These are phyloP conservation scores for Colletotrichum sp. DNA, from an alignment of 2,329 filamentous ascomycete species.

Conservation along the genomic window DNA sequence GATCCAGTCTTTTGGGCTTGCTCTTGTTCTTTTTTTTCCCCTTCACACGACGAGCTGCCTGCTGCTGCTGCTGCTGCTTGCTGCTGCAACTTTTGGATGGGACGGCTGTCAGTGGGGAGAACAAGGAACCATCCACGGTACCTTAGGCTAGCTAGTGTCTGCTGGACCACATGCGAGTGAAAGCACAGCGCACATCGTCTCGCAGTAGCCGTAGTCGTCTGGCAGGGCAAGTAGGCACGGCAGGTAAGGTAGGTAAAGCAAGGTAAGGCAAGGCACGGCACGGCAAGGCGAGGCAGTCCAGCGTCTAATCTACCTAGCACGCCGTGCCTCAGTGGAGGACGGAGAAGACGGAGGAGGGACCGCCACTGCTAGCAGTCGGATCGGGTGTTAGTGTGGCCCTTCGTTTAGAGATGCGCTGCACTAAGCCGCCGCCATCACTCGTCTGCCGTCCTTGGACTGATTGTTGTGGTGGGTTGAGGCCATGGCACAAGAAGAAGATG, in stretches of 20 bases:
- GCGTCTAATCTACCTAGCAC: background rate
- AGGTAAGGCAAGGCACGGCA: background rate
- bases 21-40: background rate
- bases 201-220: background rate
- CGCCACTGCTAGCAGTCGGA: background rate
- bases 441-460: slow-evolving; percentile 1
- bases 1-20: background rate
- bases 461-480: background rate
- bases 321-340: background rate
- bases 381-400: background rate
- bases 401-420: background rate
- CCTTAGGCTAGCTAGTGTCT: background rate
- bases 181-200: background rate
- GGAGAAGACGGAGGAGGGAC: background rate
- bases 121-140: background rate
- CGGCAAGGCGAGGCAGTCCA: background rate
- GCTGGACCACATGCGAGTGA: background rate
- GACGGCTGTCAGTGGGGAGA: background rate
- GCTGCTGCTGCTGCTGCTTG: background rate
- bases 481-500: background rate
- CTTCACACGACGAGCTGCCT: background rate
- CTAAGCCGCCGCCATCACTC: slow-evolving; percentile 12
- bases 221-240: background rate
- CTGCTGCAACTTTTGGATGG: background rate
- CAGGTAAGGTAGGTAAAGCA: background rate